These are phyloP conservation scores for Cordyceps tenuipes DNA, from an alignment of 2,329 filamentous ascomycete genomes.

Conservation along the genomic window DNA sequence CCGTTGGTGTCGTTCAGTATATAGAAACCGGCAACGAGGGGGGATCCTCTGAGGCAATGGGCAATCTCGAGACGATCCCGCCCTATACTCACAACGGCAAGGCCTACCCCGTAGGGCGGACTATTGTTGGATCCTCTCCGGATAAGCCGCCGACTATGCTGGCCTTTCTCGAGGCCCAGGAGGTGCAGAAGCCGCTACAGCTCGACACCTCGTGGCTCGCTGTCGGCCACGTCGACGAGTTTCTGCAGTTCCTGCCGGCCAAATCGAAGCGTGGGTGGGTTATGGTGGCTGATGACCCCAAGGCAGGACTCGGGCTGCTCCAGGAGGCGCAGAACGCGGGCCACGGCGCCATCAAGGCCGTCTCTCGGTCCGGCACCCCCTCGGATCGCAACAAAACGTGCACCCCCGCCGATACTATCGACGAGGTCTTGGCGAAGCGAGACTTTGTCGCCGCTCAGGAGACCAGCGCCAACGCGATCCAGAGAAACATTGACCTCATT, in stretches of 20 bases:
- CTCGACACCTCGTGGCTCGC: slow-evolving; percentile 23
- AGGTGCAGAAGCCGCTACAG: slow-evolving; percentile 25
- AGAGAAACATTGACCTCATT: slow-evolving; percentile 18
- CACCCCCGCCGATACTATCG: slow-evolving; percentile 14
- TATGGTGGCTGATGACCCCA: slow-evolving; percentile 18
- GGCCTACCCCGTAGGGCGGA: not conserved
- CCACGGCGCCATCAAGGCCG: slow-evolving; percentile 13
- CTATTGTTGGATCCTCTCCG: not conserved
- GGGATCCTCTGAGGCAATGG: not conserved
- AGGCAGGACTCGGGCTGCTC: slow-evolving; percentile 16
- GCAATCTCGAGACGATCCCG: slow-evolving; percentile 7
- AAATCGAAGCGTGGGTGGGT: slow-evolving; percentile 19
- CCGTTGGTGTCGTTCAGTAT: not conserved
- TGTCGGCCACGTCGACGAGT: slow-evolving; percentile 23
- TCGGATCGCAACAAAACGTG: slow-evolving; percentile 6
- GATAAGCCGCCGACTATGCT: slow-evolving; percentile 17
- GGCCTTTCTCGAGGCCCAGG: slow-evolving; percentile 25
- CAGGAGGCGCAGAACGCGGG: slow-evolving; percentile 14
- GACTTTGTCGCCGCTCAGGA: slow-evolving; percentile 14
- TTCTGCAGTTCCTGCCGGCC: slow-evolving; percentile 22
- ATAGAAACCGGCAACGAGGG: not conserved
- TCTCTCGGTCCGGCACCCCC: slow-evolving; percentile 13
- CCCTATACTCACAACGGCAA: not conserved
- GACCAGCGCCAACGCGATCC: slow-evolving; percentile 14
- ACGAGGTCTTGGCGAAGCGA: slow-evolving; percentile 12